Conservation (phyloP, 2,329 filamentous ascomycete species). For the Colletotrichum musicola region DNA sequence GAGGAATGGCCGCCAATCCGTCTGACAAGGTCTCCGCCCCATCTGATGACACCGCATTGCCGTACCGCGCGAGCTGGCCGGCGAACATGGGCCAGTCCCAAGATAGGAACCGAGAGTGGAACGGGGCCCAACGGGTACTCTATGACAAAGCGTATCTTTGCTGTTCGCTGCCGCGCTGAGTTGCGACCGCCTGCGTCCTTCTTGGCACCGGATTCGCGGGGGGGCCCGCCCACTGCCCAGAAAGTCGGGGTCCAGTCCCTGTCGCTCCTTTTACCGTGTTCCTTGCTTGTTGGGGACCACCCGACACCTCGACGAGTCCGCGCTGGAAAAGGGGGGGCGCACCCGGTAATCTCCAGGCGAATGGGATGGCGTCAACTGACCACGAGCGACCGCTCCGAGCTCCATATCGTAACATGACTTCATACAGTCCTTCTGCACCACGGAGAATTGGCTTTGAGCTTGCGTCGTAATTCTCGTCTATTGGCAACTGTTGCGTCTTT, state of each 20-base stretch:
- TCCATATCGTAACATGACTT: conserved; percentile 24
- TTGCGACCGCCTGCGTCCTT: conserved; percentile 27
- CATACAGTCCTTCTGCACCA: conserved; percentile 30
- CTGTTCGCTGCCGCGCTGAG: too few species aligned
- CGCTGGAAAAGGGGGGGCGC: conserved; percentile 6
- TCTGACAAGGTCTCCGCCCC: conserved; percentile 26
- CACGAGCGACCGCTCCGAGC: conserved; percentile 49
- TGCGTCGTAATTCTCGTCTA: conserved; percentile 23
- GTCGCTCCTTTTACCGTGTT: conserved; percentile 17
- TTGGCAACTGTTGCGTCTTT: conserved; percentile 21
- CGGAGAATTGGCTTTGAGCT: conserved; percentile 15
- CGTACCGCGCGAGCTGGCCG: conserved; percentile 15
- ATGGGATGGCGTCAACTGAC: conserved; percentile 52
- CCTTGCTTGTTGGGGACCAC: conserved; percentile 33
- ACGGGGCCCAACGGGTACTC: conserved; percentile 24
- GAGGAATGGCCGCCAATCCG: background rate
- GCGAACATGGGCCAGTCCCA: conserved; percentile 11
- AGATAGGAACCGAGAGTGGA: conserved; percentile 26
- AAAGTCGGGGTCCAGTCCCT: conserved; percentile 35
- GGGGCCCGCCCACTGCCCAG: conserved; percentile 13
- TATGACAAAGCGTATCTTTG: conserved; percentile 37
- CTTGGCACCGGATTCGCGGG: conserved; percentile 39
- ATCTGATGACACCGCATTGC: conserved; percentile 15
- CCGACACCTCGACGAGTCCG: conserved; percentile 16
- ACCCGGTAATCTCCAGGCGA: conserved; percentile 45